Evolutionary conservation across 257 asterid species (phyloP), one percentile per base, ranked within the genome.

Genomic region (Scutellaria barbata): DNA sequence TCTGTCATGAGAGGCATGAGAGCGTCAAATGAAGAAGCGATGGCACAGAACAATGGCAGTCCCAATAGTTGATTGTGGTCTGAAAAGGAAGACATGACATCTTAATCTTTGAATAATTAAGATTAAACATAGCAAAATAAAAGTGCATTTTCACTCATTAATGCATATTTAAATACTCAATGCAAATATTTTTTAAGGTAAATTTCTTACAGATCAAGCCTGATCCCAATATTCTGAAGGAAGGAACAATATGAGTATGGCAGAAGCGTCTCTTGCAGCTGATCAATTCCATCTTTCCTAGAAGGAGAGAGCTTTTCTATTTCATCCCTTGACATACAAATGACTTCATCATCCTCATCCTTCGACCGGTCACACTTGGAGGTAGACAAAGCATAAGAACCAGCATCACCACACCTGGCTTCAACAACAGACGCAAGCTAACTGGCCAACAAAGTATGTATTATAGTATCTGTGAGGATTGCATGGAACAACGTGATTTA

Each of bases 1-100:
- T 94, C 99, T 89, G 77, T 94, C 97, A 55, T 94, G 96, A 76
- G 88, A 84, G 68, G 99, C 99, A 79, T 94, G 99, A 42, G 99
- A 94, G 66, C 90, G 94, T 63, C 89, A 85, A 71, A 86, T 79
- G 77, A 94, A 94, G 87, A 94, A 91, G 22, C 96, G 99, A 76
- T 94, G 99, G 80, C 98, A 94, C 56, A 94, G 81, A 81, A 94
- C 90, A 96, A 91, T 89, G 66, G 96, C 96, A 83, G 98, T 91
- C 51, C 93, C 98, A 7, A 89, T 84, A 14, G 99, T 94, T 56
- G 96, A 88, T 62, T 91, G 99, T 17, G 99, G 99, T 76, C 99
- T 94, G 92, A 43, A 56, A 81, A 16, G 33, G 35, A 63, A 33
- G 45, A 0, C 35, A 5, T 1, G 16, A 7, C 54, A 66, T 48